These are phyloP conservation scores for Schizosaccharomyces cryophilus DNA, from an alignment of 805 yeast genomes.

Conservation along the genomic window DNA sequence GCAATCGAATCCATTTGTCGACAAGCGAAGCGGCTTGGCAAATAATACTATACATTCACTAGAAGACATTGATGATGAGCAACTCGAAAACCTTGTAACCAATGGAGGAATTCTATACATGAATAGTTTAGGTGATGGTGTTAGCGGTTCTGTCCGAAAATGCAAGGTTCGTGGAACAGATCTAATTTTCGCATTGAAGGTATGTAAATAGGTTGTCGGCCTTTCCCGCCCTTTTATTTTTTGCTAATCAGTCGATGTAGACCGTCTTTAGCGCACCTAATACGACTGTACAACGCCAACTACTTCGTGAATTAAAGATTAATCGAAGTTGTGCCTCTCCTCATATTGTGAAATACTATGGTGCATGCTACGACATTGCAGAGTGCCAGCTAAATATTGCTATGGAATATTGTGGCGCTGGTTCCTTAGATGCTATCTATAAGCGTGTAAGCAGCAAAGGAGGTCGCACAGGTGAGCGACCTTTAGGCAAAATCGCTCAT, in stretches of 20 bases:
- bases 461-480: constrained; percentile 80
- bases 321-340: constrained; percentile 63
- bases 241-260: constrained; percentile 20
- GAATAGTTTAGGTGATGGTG: constrained; percentile 1
- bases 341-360: constrained; percentile 74
- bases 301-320: constrained; percentile 71
- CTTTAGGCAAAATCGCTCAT: constrained; percentile 71
- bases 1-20: background rate
- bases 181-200: background rate
- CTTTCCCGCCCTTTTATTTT: background rate
- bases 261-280: constrained; percentile 51
- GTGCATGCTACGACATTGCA: constrained; percentile 60
- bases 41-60: background rate
- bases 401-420: constrained; percentile 94
- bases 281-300: constrained; percentile 73
- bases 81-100: background rate
- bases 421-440: constrained; percentile 75
- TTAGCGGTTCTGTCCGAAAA: background rate
- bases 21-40: background rate
- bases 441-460: constrained; percentile 45
- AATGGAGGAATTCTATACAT: background rate
- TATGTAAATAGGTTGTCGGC: background rate
- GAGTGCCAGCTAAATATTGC: constrained; percentile 71
- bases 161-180: background rate
- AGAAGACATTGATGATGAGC: background rate